phyloP scores from a whole-genome alignment of 2,329 filamentous ascomycete species.

The Stemphylium lycopersici region DNA sequence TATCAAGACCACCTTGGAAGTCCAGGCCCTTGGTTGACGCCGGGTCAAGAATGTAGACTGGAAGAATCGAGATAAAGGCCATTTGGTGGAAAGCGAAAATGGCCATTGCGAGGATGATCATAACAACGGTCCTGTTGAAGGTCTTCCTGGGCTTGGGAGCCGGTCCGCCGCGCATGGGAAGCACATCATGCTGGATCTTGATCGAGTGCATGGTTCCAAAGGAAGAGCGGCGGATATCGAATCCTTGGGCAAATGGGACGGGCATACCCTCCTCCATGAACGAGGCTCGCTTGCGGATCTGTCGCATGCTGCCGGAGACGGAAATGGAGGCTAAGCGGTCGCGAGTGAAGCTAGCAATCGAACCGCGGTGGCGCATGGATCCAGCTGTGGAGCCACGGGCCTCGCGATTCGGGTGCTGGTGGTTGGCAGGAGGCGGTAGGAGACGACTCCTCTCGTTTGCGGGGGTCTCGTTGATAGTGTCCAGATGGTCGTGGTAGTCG shows the following conservation, averaged over 20 bases:
- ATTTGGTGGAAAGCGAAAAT: constrained; percentile 90
- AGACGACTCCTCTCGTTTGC: constrained; percentile 69
- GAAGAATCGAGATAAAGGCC: constrained; percentile 88
- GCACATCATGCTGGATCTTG: constrained; percentile 34
- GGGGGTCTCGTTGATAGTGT: constrained; percentile 71
- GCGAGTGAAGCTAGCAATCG: constrained; percentile 32
- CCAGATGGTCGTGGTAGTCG: constrained; percentile 63
- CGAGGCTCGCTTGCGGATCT: constrained; percentile 44
- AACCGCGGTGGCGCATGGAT: constrained; percentile 32
- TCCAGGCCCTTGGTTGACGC: constrained; percentile 48
- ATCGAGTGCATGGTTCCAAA: constrained; percentile 49
- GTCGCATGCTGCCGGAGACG: constrained; percentile 38
- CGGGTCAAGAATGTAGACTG: constrained; percentile 88
- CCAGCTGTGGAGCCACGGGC: constrained; percentile 35
- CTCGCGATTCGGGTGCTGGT: constrained; percentile 52
- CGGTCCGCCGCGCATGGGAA: constrained; percentile 26
- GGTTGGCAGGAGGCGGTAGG: constrained; percentile 52
- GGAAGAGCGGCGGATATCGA: constrained; percentile 45
- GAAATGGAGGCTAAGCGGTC: constrained; percentile 38
- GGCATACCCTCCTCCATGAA: constrained; percentile 48
- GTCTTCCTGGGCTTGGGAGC: constrained; percentile 40
- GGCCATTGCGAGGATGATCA: constrained; percentile 79
- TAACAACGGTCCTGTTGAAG: constrained; percentile 70
- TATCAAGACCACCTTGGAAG: constrained; percentile 66
- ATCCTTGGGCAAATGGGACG: constrained; percentile 38